Conservation (phyloP, 2,329 filamentous ascomycete species). For the Daldinia sp. region DNA sequence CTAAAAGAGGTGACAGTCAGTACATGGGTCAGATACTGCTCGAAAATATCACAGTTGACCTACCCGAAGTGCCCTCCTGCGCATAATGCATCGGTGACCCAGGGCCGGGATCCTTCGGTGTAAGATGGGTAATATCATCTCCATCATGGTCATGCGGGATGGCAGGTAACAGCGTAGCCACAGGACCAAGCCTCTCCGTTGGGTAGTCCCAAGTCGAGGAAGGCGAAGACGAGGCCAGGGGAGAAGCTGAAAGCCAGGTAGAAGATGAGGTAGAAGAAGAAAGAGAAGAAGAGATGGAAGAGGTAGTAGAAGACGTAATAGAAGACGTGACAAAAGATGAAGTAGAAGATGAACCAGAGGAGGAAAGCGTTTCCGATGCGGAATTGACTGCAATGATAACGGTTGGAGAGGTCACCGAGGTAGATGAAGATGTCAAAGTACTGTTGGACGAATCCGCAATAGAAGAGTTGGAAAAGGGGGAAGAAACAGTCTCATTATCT, state of each 20-base stretch:
- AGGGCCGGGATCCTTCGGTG: slow-evolving; percentile 14
- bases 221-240: background rate
- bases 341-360: background rate
- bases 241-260: background rate
- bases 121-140: slow-evolving; percentile 16
- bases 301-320: background rate
- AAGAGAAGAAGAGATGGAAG: background rate
- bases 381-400: background rate
- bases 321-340: background rate
- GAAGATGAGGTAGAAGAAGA: background rate
- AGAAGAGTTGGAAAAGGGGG: background rate
- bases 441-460: background rate
- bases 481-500: slow-evolving; percentile 5
- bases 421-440: slow-evolving; percentile 6
- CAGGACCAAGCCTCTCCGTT: slow-evolving; percentile 16
- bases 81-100: slow-evolving; percentile 17
- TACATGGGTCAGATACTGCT: background rate
- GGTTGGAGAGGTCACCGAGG: background rate
- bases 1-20: background rate
- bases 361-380: slow-evolving; percentile 1
- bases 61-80: slow-evolving; percentile 9
- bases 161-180: slow-evolving; percentile 22
- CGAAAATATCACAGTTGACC: background rate
- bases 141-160: slow-evolving; percentile 20
- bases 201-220: slow-evolving; percentile 18